Conservation (phyloP, 768 basidiomycete genomes). For the Rhizopogon sp. region DNA sequence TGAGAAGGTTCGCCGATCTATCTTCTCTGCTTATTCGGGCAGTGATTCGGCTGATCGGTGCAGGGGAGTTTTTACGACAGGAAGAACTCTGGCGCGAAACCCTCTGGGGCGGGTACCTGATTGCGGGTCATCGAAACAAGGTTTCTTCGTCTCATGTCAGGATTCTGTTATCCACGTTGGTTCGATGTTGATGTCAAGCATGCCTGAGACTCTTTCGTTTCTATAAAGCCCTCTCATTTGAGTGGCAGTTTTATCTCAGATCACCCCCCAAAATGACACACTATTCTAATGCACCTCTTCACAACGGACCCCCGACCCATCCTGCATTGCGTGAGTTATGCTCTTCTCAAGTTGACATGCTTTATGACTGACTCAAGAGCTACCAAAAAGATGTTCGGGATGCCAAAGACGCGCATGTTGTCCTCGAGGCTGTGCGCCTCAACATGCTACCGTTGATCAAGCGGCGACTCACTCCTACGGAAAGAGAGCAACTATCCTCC, state of each 20-base stretch:
- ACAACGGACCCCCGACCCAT: slow-evolving; percentile 23
- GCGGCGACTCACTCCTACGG: slow-evolving; percentile 61
- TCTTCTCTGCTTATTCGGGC: slow-evolving; percentile 8
- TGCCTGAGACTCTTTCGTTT: slow-evolving; percentile 5
- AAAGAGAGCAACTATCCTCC: slow-evolving; percentile 63
- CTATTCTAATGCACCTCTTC: slow-evolving; percentile 13
- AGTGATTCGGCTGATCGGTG: slow-evolving; percentile 9
- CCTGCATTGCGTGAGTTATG: slow-evolving; percentile 24
- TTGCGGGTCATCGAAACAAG: slow-evolving; percentile 17
- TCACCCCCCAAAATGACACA: slow-evolving; percentile 1
- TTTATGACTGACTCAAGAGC: slow-evolving; percentile 2
- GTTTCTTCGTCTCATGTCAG: slow-evolving; percentile 25
- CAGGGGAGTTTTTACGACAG: slow-evolving; percentile 8
- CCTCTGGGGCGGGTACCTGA: slow-evolving; percentile 19
- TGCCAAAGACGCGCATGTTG: slow-evolving; percentile 71
- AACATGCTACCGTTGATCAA: slow-evolving; percentile 67
- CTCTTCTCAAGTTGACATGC: background rate
- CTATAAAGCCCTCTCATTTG: slow-evolving; percentile 19
- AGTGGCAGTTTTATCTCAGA: slow-evolving; percentile 2
- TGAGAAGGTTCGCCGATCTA: slow-evolving; percentile 17
- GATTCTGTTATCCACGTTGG: slow-evolving; percentile 22
- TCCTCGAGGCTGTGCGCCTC: slow-evolving; percentile 72
- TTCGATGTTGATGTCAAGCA: slow-evolving; percentile 10
- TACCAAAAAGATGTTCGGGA: slow-evolving; percentile 59
- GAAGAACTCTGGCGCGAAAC: slow-evolving; percentile 13